These are phyloP conservation scores for Phenoliferia sp. DNA, from an alignment of 1,284 basidiomycete genomes.

Conservation along the genomic window DNA sequence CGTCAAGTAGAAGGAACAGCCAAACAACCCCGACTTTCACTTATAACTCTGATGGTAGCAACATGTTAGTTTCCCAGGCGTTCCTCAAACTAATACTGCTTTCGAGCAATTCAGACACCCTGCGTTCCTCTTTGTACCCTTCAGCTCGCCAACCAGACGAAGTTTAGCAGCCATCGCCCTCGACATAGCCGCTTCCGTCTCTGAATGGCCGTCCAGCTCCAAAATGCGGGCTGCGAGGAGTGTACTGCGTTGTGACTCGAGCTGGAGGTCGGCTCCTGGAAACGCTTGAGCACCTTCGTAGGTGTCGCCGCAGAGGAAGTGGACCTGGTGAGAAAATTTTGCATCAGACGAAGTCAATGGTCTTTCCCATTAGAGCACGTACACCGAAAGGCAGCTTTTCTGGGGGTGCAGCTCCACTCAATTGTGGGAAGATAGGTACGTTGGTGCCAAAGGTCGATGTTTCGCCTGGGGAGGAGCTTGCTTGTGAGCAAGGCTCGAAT, in stretches of 20 bases:
- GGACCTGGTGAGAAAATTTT: constrained; percentile 11
- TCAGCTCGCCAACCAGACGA: background rate
- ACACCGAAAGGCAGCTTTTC: constrained; percentile 20
- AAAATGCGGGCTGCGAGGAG: constrained; percentile 22
- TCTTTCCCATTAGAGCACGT: too few relatives aligned
- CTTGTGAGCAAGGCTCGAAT: background rate
- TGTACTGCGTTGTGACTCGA: constrained; percentile 14
- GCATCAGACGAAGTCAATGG: background rate
- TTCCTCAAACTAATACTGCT: too few relatives aligned
- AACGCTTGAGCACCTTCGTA: constrained; percentile 13
- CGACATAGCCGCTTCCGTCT: background rate
- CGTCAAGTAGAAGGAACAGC: too few relatives aligned
- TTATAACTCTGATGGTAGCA: too few relatives aligned
- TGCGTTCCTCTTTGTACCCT: background rate
- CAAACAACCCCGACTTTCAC: too few relatives aligned
- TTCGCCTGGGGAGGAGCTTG: constrained; percentile 2
- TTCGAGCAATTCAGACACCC: background rate
- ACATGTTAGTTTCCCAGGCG: too few relatives aligned
- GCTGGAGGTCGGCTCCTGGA: constrained; percentile 5
- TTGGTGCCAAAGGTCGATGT: constrained; percentile 13
- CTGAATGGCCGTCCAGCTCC: background rate
- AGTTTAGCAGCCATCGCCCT: background rate
- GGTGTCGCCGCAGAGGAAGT: constrained; percentile 25
- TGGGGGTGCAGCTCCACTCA: constrained; percentile 14
- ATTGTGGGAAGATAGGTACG: constrained; percentile 27